phyloP scores from a whole-genome alignment of 495 filamentous ascomycete genomes.

The Parmelia sp. region DNA sequence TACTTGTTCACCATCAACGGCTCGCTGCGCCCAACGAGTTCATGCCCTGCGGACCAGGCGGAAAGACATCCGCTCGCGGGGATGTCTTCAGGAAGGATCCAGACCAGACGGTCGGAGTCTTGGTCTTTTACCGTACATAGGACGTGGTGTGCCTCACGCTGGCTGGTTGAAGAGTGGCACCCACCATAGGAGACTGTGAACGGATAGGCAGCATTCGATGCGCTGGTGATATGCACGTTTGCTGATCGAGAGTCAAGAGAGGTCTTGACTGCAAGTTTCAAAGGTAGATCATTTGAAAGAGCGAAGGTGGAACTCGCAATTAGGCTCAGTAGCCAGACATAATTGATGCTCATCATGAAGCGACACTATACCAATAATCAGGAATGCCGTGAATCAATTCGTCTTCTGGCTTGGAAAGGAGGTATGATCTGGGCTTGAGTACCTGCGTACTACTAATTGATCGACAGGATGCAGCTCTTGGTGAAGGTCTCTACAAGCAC shows the following conservation, averaged over 20 bases:
- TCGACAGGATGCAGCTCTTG: background rate
- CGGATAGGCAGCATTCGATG: background rate
- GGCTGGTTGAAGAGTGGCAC: background rate
- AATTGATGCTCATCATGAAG: background rate
- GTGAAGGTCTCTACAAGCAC: background rate
- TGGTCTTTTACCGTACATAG: background rate
- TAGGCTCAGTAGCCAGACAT: background rate
- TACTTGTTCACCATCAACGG: slow-evolving; percentile 31
- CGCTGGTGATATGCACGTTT: background rate
- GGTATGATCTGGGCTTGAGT: background rate
- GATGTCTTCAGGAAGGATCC: slow-evolving; percentile 46
- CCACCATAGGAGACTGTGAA: background rate
- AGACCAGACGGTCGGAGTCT: slow-evolving; percentile 36
- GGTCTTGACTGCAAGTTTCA: background rate
- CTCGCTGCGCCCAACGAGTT: slow-evolving; percentile 41
- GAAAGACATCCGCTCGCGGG: slow-evolving; percentile 44
- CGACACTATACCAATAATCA: too few relatives aligned
- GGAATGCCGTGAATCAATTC: background rate
- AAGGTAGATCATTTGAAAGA: background rate
- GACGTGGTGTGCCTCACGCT: background rate
- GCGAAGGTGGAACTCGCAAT: background rate
- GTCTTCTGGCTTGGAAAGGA: accelerated
- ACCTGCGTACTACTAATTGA: background rate
- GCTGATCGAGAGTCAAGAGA: background rate
- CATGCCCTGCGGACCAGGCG: slow-evolving; percentile 40